Evolutionary conservation across 768 basidiomycete genomes (phyloP).

Genomic region (Auriscalpium microsporum): DNA sequence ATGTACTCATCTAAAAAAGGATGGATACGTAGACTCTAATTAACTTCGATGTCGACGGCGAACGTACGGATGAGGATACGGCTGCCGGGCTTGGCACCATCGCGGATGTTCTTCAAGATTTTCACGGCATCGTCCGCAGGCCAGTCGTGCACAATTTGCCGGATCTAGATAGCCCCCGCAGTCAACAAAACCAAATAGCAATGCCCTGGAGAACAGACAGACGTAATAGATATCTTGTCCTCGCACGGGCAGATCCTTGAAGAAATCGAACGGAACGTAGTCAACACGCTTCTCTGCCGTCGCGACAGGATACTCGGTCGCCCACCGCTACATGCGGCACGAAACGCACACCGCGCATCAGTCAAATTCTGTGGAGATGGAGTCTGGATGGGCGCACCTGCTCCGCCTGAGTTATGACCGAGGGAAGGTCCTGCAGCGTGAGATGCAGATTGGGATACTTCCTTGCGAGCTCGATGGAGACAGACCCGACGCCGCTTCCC

Average conservation of each 20-base stretch:
- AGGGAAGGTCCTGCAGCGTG: constrained; percentile 22
- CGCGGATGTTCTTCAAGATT: constrained; percentile 24
- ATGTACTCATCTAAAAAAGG: neutral
- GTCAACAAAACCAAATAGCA: neutral
- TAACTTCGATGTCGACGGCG: neutral
- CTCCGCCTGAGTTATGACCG: constrained; percentile 17
- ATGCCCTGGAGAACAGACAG: neutral
- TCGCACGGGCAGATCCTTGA: constrained; percentile 12
- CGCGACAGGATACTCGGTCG: neutral
- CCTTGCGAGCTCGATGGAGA: constrained; percentile 22
- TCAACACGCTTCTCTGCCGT: neutral
- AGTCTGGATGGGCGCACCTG: constrained; percentile 9
- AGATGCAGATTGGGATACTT: constrained; percentile 22
- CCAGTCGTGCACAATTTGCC: constrained; percentile 28
- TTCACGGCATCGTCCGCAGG: constrained; percentile 24
- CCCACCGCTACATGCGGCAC: neutral
- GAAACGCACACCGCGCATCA: too few species aligned
- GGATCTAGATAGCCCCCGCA: neutral
- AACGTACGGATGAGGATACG: constrained; percentile 26
- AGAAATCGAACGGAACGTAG: constrained; percentile 12
- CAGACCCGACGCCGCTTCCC: constrained; percentile 22
- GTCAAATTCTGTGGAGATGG: too few species aligned
- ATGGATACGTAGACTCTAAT: neutral
- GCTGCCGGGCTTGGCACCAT: constrained; percentile 23
- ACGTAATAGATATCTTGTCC: neutral